phyloP scores from a whole-genome alignment of 2,329 filamentous ascomycete genomes.

The Tolypocladium capitatum region DNA sequence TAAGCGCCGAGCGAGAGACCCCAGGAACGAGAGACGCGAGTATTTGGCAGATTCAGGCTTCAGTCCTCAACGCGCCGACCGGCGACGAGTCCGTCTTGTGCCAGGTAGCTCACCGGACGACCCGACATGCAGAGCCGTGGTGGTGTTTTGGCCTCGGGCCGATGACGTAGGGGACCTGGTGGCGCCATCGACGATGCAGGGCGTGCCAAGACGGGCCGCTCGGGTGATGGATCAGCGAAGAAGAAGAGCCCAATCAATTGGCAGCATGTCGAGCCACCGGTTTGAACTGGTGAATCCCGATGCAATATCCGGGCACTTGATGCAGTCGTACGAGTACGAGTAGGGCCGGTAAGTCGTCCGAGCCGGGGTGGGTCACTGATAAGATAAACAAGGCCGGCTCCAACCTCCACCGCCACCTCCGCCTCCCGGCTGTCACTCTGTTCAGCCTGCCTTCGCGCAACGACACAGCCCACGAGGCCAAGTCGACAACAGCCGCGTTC shows the following conservation, averaged over 20 bases:
- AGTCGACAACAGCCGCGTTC: too few species aligned
- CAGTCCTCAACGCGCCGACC: not conserved
- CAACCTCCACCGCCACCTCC: too few species aligned
- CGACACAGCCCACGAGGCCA: not conserved
- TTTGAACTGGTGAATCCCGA: too few species aligned
- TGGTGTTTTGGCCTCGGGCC: not conserved
- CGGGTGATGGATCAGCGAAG: not conserved
- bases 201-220: not conserved
- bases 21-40: not conserved
- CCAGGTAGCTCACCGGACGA: not conserved
- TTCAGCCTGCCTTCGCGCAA: too few species aligned
- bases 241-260: too few species aligned
- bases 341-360: too few species aligned
- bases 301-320: too few species aligned
- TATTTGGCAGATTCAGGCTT: not conserved
- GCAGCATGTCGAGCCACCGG: not conserved
- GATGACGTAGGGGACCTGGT: not conserved
- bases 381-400: too few species aligned
- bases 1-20: not conserved
- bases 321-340: too few species aligned
- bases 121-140: not conserved
- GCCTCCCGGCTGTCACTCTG: too few species aligned
- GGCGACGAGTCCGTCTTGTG: not conserved
- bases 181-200: not conserved
- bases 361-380: too few species aligned